Base-by-base conservation (phyloP, 192 early-diverging fungal genomes). In the Neocallimastix lanati region DNA sequence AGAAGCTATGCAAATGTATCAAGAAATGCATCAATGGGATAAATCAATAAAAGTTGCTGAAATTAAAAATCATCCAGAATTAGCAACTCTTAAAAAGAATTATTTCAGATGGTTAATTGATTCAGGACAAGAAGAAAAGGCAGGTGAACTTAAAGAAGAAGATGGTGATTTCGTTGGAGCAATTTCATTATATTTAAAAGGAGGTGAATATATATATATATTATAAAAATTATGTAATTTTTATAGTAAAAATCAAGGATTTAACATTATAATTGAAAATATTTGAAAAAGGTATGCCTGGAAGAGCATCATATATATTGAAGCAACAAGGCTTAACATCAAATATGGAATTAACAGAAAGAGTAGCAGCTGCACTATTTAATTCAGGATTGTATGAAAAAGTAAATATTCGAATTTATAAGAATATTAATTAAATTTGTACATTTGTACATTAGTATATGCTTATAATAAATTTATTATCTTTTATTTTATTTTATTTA, bases 21-120 rank as follows among this genome's bases (percentile, higher is more conserved):
- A 91, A 82, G 89, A 90, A 76, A 82, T 91, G 82, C 90, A 91
- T 83, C 89, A 91, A 81, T 91, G 90, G 90, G 83, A 91, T 77
- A 80, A 87, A 77, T 90, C 87, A 11, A 91, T 91, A 77, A 91
- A 91, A 81, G 89, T 91, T 25, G 90, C 90, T 13, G 90, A 91
- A 79, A 76, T 84, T 29, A 89, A 86, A 77, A 88, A 91, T 79
- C 89, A 91, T 82, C 87, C 88, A 13, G 88, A 91, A 77, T 81
- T 91, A 33, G 88, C 87, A 11, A 85, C 79, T 28, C 81, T 91
- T 81, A 89, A 86, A 77, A 80, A 82, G n/a, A 91, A 91, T 81
- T 91, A 91, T 82, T 86, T 88, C 76, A 84, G 86, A 79, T 91
- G 90, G 90, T 82, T 91, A 25, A 84, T 91, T 78, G 88, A 91